A percentile compares a stretch with the other conserved stretches of the same genome.
These are phyloP conservation scores for Dryas octopetala DNA, from an alignment of 306 rosid species.

Conservation along the genomic window DNA sequence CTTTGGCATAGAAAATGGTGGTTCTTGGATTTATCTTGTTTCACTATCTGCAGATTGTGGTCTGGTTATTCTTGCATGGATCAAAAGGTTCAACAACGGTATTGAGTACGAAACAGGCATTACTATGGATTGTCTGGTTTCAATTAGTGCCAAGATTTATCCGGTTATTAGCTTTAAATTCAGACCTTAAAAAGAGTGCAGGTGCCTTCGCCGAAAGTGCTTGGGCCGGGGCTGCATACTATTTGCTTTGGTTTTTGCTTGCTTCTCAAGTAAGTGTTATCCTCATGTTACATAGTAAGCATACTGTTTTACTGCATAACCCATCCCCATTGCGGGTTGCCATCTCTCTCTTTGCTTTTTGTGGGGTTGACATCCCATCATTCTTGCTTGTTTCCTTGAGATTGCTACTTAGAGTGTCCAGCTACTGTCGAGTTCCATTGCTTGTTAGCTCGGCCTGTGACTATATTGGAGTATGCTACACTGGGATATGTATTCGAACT, in stretches of 20 bases:
- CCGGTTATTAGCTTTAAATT: constrained; percentile 71
- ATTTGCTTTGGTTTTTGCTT: constrained; percentile 81
- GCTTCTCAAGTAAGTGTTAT: constrained; percentile 76
- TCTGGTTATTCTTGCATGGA: constrained; percentile 51
- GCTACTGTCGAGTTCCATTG: no score
- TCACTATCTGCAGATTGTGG: constrained; percentile 54
- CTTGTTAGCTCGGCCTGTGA: no score
- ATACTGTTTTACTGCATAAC: background rate
- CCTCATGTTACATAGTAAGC: background rate
- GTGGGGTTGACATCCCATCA: background rate
- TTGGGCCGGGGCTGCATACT: constrained; percentile 76
- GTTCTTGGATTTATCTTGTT: background rate
- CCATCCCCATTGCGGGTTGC: background rate
- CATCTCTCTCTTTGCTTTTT: background rate
- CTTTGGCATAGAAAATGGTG: background rate
- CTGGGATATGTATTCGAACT: no score
- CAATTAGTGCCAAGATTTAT: constrained; percentile 77
- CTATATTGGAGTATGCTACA: no score
- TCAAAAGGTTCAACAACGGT: constrained; percentile 48
- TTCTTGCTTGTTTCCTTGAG: no score
- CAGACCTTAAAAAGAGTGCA: constrained; percentile 81
- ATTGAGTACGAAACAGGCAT: constrained; percentile 59
- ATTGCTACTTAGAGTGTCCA: no score
- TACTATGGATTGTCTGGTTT: constrained; percentile 56
- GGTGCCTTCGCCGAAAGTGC: constrained; percentile 90